Conservation (phyloP, 176 grass and related monocot genomes). For the Aegilops longissima region DNA sequence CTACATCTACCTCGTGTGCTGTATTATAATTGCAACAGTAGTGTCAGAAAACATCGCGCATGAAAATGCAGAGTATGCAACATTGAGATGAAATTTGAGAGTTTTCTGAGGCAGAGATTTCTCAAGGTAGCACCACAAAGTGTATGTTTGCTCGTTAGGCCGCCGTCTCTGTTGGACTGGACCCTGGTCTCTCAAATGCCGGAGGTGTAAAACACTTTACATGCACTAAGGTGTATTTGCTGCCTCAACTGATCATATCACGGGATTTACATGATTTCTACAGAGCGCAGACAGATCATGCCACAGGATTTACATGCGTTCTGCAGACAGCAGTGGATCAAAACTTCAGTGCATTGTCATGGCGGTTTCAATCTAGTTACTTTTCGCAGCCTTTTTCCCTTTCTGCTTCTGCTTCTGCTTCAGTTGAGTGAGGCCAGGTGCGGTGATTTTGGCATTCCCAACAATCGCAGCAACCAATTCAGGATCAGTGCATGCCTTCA, state of each 20-base stretch:
- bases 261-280: constrained; percentile 1
- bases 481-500: constrained; percentile 95
- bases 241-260: background rate
- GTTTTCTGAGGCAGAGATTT: background rate
- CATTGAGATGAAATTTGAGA: background rate
- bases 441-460: constrained; percentile 87
- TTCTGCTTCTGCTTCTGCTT: constrained; percentile 91
- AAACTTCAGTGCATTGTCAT: background rate
- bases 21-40: background rate
- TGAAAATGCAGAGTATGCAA: background rate
- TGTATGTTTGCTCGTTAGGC: background rate
- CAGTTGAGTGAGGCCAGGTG: constrained; percentile 76
- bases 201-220: background rate
- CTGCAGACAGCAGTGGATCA: background rate
- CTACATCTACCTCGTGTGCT: background rate
- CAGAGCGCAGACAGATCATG: background rate
- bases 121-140: background rate
- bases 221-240: background rate
- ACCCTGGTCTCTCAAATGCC: background rate
- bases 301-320: constrained; percentile 1
- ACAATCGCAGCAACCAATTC: constrained; percentile 91
- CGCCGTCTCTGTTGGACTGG: background rate
- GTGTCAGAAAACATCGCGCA: background rate
- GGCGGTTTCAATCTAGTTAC: constrained; percentile 20
- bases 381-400: constrained; percentile 55